Percentiles rank a stretch among this genome's conserved stretches.
Conservation (phyloP, 805 yeast genomes). For the Sungouiella blattae region DNA sequence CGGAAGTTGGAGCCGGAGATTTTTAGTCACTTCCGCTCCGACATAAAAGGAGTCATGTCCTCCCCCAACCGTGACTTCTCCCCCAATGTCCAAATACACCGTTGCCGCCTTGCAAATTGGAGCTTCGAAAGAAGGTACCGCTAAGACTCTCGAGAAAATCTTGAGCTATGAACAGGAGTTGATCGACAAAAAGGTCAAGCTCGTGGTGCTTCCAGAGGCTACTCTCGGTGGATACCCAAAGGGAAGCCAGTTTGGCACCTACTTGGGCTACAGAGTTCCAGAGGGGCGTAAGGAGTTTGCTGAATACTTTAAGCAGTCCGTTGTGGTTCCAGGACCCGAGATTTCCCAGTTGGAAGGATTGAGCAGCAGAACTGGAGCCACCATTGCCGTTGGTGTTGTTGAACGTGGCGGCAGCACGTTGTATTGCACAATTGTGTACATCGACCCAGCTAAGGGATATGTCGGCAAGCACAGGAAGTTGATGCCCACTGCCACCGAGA, state of each 20-base stretch:
- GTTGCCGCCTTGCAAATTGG: conserved; percentile 46
- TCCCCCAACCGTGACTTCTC: too few relatives aligned
- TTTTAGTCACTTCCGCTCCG: too few relatives aligned
- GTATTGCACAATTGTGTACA: conserved; percentile 39
- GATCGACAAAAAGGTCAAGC: conserved; percentile 24
- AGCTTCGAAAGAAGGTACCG: conserved; percentile 33
- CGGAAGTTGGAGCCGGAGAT: too few relatives aligned
- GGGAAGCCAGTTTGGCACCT: conserved; percentile 41
- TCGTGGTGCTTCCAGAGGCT: conserved; percentile 46
- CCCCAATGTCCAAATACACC: conserved; percentile 24
- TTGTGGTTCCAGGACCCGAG: conserved; percentile 35
- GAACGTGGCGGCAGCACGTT: conserved; percentile 34
- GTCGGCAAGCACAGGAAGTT: conserved; percentile 41
- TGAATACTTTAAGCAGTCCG: conserved; percentile 30
- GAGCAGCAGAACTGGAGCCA: conserved; percentile 30
- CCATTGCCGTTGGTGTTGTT: conserved; percentile 38
- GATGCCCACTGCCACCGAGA: conserved; percentile 44
- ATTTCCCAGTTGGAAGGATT: conserved; percentile 29
- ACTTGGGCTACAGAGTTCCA: conserved; percentile 39
- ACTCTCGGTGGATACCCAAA: conserved; percentile 47
- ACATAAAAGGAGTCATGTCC: too few relatives aligned
- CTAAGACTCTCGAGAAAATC: conserved; percentile 34
- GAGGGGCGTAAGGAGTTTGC: conserved; percentile 40
- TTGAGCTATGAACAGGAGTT: conserved; percentile 36
- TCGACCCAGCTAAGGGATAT: conserved; percentile 36